A percentile compares a stretch with the other conserved stretches of the same genome.
phyloP scores from a whole-genome alignment of 352 stramenopile genomes.

The Phytopythium kandeliae region DNA sequence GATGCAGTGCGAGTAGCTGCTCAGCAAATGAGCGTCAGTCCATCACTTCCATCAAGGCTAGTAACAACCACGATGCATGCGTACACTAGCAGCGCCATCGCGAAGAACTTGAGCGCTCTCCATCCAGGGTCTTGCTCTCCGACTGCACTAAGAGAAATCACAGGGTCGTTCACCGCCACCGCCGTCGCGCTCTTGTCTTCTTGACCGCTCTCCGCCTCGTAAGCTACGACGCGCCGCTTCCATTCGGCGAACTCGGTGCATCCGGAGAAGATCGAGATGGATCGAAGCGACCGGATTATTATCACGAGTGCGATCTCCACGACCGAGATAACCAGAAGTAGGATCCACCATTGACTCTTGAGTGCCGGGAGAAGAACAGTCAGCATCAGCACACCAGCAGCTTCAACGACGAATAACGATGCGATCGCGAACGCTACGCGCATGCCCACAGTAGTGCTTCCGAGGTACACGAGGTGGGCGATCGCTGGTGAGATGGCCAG shows the following conservation, averaged over 20 bases:
- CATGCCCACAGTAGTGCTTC: slow-evolving; percentile 49
- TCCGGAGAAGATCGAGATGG: slow-evolving; percentile 25
- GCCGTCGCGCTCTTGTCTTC: slow-evolving; percentile 8
- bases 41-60: background rate
- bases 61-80: background rate
- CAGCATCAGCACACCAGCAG: slow-evolving; percentile 17
- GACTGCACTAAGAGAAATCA: slow-evolving; percentile 4
- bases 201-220: slow-evolving; percentile 23
- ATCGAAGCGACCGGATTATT: slow-evolving; percentile 16
- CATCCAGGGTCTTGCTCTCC: slow-evolving; percentile 35
- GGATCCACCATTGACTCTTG: slow-evolving; percentile 14
- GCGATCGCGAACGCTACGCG: slow-evolving; percentile 47
- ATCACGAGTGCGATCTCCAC: slow-evolving; percentile 7
- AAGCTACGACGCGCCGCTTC: slow-evolving; percentile 25
- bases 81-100: slow-evolving; percentile 52
- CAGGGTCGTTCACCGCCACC: background rate
- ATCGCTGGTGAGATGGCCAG: slow-evolving; percentile 65
- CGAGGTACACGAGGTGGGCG: slow-evolving; percentile 44
- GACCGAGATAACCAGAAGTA: slow-evolving; percentile 19
- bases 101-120: slow-evolving; percentile 51
- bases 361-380: slow-evolving; percentile 3
- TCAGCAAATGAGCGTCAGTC: background rate
- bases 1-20: slow-evolving; percentile 61
- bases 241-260: slow-evolving; percentile 35
- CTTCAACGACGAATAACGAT: slow-evolving; percentile 33